phyloP scores from a whole-genome alignment of 805 yeast species.

The Lipomyces orientalis region DNA sequence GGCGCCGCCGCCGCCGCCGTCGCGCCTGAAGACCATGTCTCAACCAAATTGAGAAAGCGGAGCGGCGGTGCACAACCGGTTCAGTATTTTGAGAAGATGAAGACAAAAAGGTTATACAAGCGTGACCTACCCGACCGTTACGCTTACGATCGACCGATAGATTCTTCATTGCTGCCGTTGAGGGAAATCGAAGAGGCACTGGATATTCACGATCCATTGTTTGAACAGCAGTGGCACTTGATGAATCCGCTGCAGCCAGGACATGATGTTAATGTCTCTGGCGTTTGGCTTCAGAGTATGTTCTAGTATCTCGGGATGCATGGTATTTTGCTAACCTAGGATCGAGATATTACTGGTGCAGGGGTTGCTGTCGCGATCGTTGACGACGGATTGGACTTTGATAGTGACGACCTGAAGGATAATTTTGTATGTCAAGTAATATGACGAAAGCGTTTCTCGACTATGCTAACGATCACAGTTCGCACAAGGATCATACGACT shows the following conservation, averaged over 20 bases:
- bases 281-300: slow-evolving; percentile 73
- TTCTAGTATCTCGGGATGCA: background rate
- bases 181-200: slow-evolving; percentile 51
- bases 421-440: slow-evolving; percentile 53
- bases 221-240: slow-evolving; percentile 89
- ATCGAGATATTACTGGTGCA: slow-evolving; percentile 68
- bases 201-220: slow-evolving; percentile 80
- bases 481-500: slow-evolving; percentile 88
- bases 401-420: slow-evolving; percentile 69
- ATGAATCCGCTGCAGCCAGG: slow-evolving; percentile 74
- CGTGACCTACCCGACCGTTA: slow-evolving; percentile 6
- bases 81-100: slow-evolving; percentile 24
- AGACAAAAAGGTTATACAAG: slow-evolving; percentile 23
- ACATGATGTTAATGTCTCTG: slow-evolving; percentile 83
- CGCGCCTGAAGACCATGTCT: background rate
- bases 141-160: slow-evolving; percentile 44
- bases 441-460: background rate
- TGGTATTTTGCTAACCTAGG: background rate
- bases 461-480: slow-evolving; percentile 33
- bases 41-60: slow-evolving; percentile 8
- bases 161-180: slow-evolving; percentile 56
- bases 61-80: background rate
- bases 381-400: slow-evolving; percentile 92
- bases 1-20: background rate
- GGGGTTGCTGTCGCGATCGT: slow-evolving; percentile 87